Evolutionary conservation across 83 land plant species (phyloP).

Genomic region (Larix sibirica): DNA sequence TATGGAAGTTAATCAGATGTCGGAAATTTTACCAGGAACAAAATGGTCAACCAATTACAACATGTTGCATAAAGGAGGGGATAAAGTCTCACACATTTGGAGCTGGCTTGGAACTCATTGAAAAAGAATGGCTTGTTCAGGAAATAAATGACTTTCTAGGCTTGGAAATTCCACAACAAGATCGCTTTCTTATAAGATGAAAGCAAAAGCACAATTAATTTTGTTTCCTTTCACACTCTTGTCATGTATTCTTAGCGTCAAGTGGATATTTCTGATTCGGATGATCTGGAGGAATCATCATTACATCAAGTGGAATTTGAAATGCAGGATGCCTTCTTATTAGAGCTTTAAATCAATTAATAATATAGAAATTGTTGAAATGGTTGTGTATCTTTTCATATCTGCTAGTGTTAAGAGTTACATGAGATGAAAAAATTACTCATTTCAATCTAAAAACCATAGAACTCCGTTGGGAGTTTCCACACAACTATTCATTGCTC

Average conservation of each 20-base stretch:
- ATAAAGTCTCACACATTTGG: conserved; percentile 31
- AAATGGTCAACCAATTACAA: conserved; percentile 27
- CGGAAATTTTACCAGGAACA: conserved; percentile 17
- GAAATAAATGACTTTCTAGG: conserved; percentile 34
- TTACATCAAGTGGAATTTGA: not conserved
- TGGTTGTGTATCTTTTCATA: not conserved
- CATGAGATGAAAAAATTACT: not conserved
- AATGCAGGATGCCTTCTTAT: not conserved
- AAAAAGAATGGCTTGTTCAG: conserved; percentile 39
- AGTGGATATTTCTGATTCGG: not conserved
- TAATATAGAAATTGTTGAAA: not conserved
- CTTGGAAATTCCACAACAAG: conserved; percentile 6
- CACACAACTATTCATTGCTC: not conserved
- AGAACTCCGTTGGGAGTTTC: not conserved
- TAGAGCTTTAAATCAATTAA: not conserved
- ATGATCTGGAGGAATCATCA: not conserved
- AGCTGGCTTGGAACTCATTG: conserved; percentile 23
- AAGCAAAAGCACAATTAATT: not conserved
- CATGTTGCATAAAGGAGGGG: conserved; percentile 28
- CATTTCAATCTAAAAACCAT: not conserved
- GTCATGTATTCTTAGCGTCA: no score
- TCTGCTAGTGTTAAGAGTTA: not conserved
- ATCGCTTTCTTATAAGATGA: not conserved
- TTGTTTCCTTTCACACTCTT: not conserved
- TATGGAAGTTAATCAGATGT: not conserved